Evolutionary conservation across 2,329 filamentous ascomycete species (phyloP), one percentile per base, ranked within the genome.

Genomic region (Endoconidiophora laricicola): DNA sequence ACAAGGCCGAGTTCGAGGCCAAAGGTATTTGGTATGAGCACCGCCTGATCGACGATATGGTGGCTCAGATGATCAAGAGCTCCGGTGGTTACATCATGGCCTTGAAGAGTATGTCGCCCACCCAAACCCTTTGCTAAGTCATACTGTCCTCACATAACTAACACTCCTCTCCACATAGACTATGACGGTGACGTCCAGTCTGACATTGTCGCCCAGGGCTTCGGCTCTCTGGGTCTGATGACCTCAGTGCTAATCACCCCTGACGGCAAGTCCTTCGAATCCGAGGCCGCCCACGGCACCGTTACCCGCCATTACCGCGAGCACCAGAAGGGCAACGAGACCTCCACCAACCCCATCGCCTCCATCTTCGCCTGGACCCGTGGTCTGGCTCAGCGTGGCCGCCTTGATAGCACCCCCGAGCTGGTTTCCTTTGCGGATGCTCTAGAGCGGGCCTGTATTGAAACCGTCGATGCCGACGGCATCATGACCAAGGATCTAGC

Each of bases 401-500:
- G 86, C 70, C 79, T 98, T 57, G 91, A 98, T 68, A 71, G 78
- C 48, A 95, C 87, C n/a, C 88, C 88, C 26, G 88, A 95, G 57
- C 73, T 98, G 24, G 79, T 94, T 54, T 76, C 84, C 46, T 98
- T 94, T 61, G 91, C 90, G 53, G 85, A 96, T 72, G 78, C 75
- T 62, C 77, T 98, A 50, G 91, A 98, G 76, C 75, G 84, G 66
- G 91, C 91, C 37, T 95, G 91, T 66, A 74, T 95, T 53, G 87
- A 96, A 66, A 90, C 90, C 23, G 91, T 98, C 58, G 85, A 96
- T 64, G 67, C 84, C 53, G 90, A 96, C 63, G 85, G 85, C 55
- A 83, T 96, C 71, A 98, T 96, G 91, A 98, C 91, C 66, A 98
- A 98, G 79, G 91, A 98, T 68, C 70, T 98, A 59, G 91, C 91